Percentiles rank a stretch among this genome's conserved stretches.
Evolutionary conservation across 176 grass and related monocot species (phyloP).

Genomic region (Oryza longistaminata): DNA sequence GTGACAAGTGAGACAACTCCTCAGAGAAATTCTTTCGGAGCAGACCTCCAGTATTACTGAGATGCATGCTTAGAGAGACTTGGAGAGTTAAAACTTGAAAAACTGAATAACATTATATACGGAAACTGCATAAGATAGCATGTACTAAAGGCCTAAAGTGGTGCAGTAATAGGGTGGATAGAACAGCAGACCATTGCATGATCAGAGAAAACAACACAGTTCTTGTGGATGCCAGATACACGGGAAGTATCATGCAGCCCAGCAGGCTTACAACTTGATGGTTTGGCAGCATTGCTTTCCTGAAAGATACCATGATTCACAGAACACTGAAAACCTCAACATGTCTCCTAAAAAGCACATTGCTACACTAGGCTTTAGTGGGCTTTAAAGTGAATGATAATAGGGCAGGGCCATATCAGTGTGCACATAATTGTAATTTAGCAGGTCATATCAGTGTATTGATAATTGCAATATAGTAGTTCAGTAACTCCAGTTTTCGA

Average conservation of each 20-base stretch:
- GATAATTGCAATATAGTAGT: background rate
- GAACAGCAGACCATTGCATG: slow-evolving; percentile 2
- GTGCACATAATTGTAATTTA: background rate
- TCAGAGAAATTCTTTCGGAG: background rate
- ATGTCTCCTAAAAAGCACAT: background rate
- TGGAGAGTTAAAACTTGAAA: background rate
- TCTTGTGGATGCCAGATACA: background rate
- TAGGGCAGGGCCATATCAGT: slow-evolving; percentile 9
- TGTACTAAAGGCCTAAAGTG: slow-evolving; percentile 15
- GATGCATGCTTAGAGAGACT: background rate
- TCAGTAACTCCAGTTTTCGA: background rate
- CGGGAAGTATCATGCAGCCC: background rate
- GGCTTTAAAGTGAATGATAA: background rate
- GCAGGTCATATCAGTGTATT: background rate
- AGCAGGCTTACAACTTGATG: background rate
- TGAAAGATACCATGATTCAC: background rate
- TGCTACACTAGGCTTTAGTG: slow-evolving; percentile 8
- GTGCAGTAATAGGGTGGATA: background rate
- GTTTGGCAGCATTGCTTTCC: background rate
- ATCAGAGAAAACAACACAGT: background rate
- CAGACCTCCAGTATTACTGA: background rate
- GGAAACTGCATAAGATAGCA: background rate
- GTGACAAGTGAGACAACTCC: background rate
- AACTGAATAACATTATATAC: background rate
- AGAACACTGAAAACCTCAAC: background rate